A percentile compares a stretch with the other conserved stretches of the same genome.
phyloP scores from a whole-genome alignment of 1,284 basidiomycete species.

The Sporisorium iseilematis-ciliati region DNA sequence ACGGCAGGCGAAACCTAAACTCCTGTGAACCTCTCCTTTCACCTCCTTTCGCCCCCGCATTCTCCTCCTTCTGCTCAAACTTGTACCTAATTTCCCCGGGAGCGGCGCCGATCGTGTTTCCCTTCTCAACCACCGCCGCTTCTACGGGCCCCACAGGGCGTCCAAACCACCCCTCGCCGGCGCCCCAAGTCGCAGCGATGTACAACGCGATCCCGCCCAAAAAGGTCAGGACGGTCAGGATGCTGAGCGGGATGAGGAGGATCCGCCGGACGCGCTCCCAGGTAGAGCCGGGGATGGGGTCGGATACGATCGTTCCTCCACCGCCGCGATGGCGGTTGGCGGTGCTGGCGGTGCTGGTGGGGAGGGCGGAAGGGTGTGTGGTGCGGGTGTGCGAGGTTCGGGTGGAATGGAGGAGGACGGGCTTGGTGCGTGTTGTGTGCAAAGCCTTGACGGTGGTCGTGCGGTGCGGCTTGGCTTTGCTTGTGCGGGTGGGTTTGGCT shows the following conservation, averaged over 20 bases:
- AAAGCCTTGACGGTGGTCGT: neutral
- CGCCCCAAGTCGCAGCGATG: slow-evolving; percentile 25
- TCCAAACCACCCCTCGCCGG: slow-evolving; percentile 32
- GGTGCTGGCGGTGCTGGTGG: neutral
- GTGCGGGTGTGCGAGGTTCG: neutral
- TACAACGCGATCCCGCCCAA: slow-evolving; percentile 14
- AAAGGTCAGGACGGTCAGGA: slow-evolving; percentile 16
- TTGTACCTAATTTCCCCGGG: neutral
- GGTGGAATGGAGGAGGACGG: neutral
- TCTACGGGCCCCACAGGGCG: neutral
- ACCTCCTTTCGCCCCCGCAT: neutral
- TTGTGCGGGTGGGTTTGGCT: neutral
- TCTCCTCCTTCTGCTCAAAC: neutral
- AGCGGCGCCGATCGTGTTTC: neutral
- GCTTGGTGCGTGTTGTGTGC: neutral
- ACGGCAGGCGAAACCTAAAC: slow-evolving; percentile 15
- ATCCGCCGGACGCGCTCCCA: slow-evolving; percentile 24
- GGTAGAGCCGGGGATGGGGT: slow-evolving; percentile 18
- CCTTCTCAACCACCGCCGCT: neutral
- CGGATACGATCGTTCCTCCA: slow-evolving; percentile 1
- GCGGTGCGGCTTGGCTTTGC: neutral
- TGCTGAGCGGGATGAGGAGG: slow-evolving; percentile 18
- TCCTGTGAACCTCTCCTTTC: neutral
- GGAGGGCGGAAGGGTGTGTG: neutral
- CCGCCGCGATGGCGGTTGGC: neutral